Percentiles rank a stretch among this genome's conserved stretches.
These are phyloP conservation scores for Pyrus communis DNA, from an alignment of 306 rosid species.

Conservation along the genomic window DNA sequence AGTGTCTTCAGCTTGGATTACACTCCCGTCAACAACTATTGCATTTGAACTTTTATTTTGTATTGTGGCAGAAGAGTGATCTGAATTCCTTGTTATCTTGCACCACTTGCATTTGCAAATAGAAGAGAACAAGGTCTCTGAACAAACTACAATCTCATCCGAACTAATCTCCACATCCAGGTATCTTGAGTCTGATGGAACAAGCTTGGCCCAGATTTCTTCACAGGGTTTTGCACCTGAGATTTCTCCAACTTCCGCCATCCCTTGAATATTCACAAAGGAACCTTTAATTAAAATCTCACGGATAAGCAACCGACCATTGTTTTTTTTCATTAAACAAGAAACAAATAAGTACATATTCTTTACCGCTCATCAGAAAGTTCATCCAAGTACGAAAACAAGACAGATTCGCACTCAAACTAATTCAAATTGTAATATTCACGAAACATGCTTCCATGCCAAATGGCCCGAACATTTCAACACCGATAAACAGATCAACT, in stretches of 20 bases:
- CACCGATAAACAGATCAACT: background rate
- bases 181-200: slow-evolving; percentile 42
- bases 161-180: too few species aligned
- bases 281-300: background rate
- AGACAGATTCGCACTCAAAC: background rate
- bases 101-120: too few species aligned
- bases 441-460: background rate
- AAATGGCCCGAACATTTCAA: background rate
- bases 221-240: slow-evolving; percentile 42
- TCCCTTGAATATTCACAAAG: background rate
- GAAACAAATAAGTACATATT: too few species aligned
- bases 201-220: slow-evolving; percentile 82
- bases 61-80: too few species aligned
- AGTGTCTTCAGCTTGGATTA: too few species aligned
- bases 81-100: too few species aligned
- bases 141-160: too few species aligned
- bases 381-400: background rate
- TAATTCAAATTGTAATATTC: background rate
- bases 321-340: background rate
- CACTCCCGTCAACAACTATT: too few species aligned
- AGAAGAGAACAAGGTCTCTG: too few species aligned
- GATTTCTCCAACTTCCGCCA: slow-evolving; percentile 60
- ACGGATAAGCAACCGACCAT: background rate
- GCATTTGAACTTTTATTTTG: too few species aligned
- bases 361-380: too few species aligned